A percentile compares a stretch with the other conserved stretches of the same genome.
phyloP scores from a whole-genome alignment of 2,329 filamentous ascomycete genomes.

The Zalaria sp. region DNA sequence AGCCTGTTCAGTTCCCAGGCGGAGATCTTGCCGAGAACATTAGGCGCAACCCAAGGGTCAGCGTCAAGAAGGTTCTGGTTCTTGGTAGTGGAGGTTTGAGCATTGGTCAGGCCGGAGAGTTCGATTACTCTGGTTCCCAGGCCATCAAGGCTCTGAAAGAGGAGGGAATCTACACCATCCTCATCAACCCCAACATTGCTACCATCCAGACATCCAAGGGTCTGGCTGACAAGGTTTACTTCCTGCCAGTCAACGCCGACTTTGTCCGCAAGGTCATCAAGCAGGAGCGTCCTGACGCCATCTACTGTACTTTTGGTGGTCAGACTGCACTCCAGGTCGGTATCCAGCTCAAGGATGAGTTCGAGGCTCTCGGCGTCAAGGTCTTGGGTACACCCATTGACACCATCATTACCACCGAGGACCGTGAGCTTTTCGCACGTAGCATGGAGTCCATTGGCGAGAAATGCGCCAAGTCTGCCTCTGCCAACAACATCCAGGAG shows the following conservation, averaged over 20 bases:
- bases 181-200: constrained; percentile 98
- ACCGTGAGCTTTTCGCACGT: constrained; percentile 90
- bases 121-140: constrained; percentile 96
- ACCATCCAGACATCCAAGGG: constrained; percentile 98
- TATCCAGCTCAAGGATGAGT: constrained; percentile 95
- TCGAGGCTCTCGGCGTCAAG: constrained; percentile 79
- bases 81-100: constrained; percentile 89
- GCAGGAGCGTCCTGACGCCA: constrained; percentile 87
- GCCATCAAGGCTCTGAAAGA: constrained; percentile 97
- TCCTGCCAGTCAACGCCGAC: constrained; percentile 89
- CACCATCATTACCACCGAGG: constrained; percentile 96
- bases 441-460: constrained; percentile 98
- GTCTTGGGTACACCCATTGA: constrained; percentile 94
- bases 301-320: constrained; percentile 95
- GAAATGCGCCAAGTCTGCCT: constrained; percentile 95
- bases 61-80: constrained; percentile 87
- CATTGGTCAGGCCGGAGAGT: constrained; percentile 96
- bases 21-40: constrained; percentile 69
- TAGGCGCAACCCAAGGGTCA: constrained; percentile 59
- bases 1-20: constrained; percentile 76
- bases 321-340: constrained; percentile 95
- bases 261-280: constrained; percentile 97
- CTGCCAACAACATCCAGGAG: constrained; percentile 77
- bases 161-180: constrained; percentile 92
- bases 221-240: constrained; percentile 96